These are phyloP conservation scores for Phaeosphaeria sp. DNA, from an alignment of 2,329 filamentous ascomycete genomes.

Conservation along the genomic window DNA sequence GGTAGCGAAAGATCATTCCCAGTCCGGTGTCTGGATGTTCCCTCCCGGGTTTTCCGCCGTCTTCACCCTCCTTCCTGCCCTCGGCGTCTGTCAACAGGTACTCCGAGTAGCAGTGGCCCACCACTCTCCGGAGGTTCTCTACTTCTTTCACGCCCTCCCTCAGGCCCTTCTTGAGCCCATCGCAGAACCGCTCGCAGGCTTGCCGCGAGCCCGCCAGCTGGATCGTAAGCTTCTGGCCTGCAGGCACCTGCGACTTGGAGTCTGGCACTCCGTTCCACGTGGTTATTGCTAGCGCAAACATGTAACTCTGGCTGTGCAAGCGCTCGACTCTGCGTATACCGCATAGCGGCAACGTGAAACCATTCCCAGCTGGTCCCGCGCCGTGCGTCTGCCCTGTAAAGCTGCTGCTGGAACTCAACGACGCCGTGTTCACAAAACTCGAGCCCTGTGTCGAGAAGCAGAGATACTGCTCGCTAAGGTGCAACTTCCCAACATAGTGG, in stretches of 20 bases:
- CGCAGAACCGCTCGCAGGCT: slow-evolving; percentile 93
- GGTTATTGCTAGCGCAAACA: slow-evolving; percentile 92
- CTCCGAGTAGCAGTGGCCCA: slow-evolving; percentile 83
- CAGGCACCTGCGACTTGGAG: slow-evolving; percentile 54
- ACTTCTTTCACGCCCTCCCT: slow-evolving; percentile 88
- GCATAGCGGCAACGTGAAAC: slow-evolving; percentile 92
- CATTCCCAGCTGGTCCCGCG: slow-evolving; percentile 90
- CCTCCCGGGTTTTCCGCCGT: slow-evolving; percentile 53
- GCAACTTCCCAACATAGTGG: slow-evolving; percentile 90
- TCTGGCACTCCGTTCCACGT: slow-evolving; percentile 79
- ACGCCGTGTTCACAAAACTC: slow-evolving; percentile 83
- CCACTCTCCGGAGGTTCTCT: slow-evolving; percentile 80
- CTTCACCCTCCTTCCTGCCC: slow-evolving; percentile 40
- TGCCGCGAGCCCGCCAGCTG: slow-evolving; percentile 88
- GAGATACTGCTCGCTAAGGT: slow-evolving; percentile 91
- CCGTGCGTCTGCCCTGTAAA: slow-evolving; percentile 95
- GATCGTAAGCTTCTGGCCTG: slow-evolving; percentile 84
- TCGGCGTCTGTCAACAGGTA: slow-evolving; percentile 58
- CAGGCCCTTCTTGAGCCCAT: slow-evolving; percentile 89
- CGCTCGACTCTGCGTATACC: slow-evolving; percentile 91
- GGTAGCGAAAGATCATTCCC: slow-evolving; percentile 91
- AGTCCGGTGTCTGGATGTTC: slow-evolving; percentile 89
- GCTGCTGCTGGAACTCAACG: slow-evolving; percentile 76
- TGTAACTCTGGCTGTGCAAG: slow-evolving; percentile 87
- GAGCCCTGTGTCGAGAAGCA: slow-evolving; percentile 95